Evolutionary conservation across 441 rosid species (phyloP).

Genomic region (Populus hybrid): DNA sequence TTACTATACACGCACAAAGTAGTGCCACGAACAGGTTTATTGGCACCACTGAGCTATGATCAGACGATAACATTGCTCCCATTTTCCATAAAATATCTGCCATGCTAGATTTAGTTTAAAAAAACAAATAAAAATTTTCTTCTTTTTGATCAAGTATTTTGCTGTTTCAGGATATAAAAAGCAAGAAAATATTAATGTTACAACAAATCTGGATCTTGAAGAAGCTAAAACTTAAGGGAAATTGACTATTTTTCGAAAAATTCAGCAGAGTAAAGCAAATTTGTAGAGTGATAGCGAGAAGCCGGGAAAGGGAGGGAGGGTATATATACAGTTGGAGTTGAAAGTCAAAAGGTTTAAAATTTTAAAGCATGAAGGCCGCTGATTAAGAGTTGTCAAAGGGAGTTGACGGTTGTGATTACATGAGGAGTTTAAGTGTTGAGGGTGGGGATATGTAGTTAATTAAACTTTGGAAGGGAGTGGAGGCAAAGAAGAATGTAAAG

Average conservation of each 20-base stretch:
- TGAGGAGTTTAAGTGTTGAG: background rate
- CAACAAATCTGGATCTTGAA: background rate
- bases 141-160: too few species aligned
- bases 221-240: background rate
- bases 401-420: background rate
- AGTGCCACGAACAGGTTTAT: constrained; percentile 89
- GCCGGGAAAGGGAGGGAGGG: constrained; percentile 18
- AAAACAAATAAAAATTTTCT: too few species aligned
- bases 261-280: background rate
- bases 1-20: constrained; percentile 78
- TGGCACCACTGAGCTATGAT: constrained; percentile 76
- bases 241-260: background rate
- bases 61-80: constrained; percentile 40
- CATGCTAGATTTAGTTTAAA: constrained; percentile 29
- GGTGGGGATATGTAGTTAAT: background rate
- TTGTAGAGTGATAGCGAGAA: constrained; percentile 1
- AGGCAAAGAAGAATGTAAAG: background rate
- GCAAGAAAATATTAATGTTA: background rate
- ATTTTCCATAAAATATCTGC: constrained; percentile 35
- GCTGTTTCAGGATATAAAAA: background rate
- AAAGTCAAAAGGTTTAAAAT: constrained; percentile 13
- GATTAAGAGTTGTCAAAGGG: background rate
- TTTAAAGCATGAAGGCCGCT: background rate
- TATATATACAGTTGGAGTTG: constrained; percentile 9
- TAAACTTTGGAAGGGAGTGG: constrained; percentile 9